Base-by-base conservation (phyloP, 352 stramenopile species). In the Pythium vanterpoolii region DNA sequence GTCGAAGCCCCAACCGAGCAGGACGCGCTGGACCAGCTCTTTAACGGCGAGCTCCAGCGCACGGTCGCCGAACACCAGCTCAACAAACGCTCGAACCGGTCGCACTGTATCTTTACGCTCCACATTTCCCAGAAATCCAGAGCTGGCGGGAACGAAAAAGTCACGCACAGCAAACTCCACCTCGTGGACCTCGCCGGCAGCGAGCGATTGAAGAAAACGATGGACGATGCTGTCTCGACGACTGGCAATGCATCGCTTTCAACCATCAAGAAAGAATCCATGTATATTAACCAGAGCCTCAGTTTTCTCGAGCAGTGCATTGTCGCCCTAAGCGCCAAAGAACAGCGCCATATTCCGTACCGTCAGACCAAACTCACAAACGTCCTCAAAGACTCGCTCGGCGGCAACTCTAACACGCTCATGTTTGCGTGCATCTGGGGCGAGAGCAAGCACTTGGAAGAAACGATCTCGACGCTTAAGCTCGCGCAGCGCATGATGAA, bases 201-300 rank as follows among this genome's bases (percentile, higher is more conserved):
- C 61, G 95, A 98, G 70, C 73, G 94, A 18, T 77, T 98, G 1
- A 97, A 97, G 75, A 98, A 97, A 68, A 96, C 92, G 1, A 75
- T 97, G 36, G 77, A 95, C 36, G 74, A 87, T 52, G 67, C 74
- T 27, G 23, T 33, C 6, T 39, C 27, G 3, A 49, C 34, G 34
- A 9, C 13, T 4, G 34, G 53, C 27, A 34, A 56, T 28, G 49
- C 86, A 47, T 78, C 82, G 28, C 44, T 84, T 44, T 76, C 80
- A 28, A 95, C 90, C 2, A 96, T 98, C 65, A 96, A 98, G 77
- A 97, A 98, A 64, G 96, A 99, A 65, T 96, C 85, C 38, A 98
- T 96, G 80, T 98, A 98, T 75, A 98, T 99, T 63, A 99, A 99
- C 72, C 93, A 97, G 75, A 97, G 86, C 34, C 74, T 99, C 33